Percentiles rank a stretch among this genome's conserved stretches.
These are phyloP conservation scores for Pythium plurisporium DNA, from an alignment of 352 stramenopile genomes.

Conservation along the genomic window DNA sequence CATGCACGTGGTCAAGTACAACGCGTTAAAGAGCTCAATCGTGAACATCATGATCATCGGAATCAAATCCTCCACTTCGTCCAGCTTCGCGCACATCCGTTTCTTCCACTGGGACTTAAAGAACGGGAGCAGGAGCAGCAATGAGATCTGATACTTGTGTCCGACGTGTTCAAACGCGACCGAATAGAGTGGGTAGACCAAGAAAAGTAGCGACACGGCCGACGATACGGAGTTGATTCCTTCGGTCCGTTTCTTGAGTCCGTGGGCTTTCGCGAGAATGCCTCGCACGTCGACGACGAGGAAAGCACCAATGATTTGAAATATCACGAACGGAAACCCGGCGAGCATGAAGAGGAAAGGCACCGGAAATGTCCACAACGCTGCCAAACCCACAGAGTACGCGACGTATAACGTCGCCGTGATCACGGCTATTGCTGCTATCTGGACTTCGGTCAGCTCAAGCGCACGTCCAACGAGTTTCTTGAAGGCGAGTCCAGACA, in stretches of 20 bases:
- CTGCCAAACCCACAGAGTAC: background rate
- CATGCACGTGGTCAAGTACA: conserved; percentile 14
- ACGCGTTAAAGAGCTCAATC: conserved; percentile 13
- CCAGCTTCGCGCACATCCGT: conserved; percentile 2
- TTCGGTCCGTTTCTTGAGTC: background rate
- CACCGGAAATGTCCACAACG: conserved; percentile 4
- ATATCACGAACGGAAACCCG: background rate
- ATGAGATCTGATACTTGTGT: background rate
- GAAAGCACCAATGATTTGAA: background rate
- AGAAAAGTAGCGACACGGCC: background rate
- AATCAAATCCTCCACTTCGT: conserved; percentile 7
- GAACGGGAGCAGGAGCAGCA: conserved; percentile 1
- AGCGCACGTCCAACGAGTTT: background rate
- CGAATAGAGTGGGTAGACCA: background rate
- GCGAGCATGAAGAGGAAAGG: conserved; percentile 7
- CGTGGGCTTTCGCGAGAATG: background rate
- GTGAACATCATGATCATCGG: conserved; percentile 14
- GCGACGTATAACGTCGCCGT: background rate
- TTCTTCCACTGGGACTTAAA: conserved; percentile 10
- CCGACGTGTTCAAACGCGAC: background rate
- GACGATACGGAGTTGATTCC: background rate
- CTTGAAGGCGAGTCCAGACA: background rate
- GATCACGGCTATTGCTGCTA: background rate
- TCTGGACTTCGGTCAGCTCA: background rate
- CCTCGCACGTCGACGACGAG: background rate